Base-by-base conservation (phyloP, 1,284 basidiomycete species). In the Ceratobasidium sp. region DNA sequence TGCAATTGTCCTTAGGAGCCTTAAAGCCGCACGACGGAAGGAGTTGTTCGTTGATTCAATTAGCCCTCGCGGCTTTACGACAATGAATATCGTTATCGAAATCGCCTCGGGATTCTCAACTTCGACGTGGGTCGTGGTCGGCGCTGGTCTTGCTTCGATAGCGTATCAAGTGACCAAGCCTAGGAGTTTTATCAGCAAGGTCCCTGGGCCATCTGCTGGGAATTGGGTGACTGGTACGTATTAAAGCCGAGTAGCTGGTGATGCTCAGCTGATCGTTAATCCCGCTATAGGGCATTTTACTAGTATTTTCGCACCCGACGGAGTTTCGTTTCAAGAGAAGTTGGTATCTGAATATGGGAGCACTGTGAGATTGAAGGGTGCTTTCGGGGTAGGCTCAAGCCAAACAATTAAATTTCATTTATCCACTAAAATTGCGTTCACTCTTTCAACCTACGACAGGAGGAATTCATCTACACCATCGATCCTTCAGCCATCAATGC, bases 381-480 rank as follows among this genome's bases (percentile, higher is more conserved):
- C 17, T 19, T 60, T 60, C 27, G 33, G 57, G 57, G 57, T 60
- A 36, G 4, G 33, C 41, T 41, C 3, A 11, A 4, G 36, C 36
- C 36, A 4, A 41, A 19, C 22, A n/a, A 36, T n/a, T 7, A 6
- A 14, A 3, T 41, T n/a, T 6, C 19, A 44, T 51, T 24, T 5
- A 17, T 4, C 4, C 24, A 24, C 19, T 44, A 6, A 60, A 27
- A 17, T n/a, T 33, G 29, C 15, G 6, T n/a, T 9, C 33, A 6
- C 7, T 14, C 11, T 44, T 7, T 36, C 14, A 4, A 9, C n/a
- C n/a, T n/a, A 36, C 24, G 5, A 19, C 36, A 60, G 57, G 57
- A 60, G 36, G 57, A 60, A n/a, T 19, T 60, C 17, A 60, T 60
- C 14, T 60, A 41, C 24, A 60, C 57, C 14, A 44, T 44, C 29